Evolutionary conservation across 805 yeast species (phyloP).

Genomic region (Nakazawaea anatomiae): DNA sequence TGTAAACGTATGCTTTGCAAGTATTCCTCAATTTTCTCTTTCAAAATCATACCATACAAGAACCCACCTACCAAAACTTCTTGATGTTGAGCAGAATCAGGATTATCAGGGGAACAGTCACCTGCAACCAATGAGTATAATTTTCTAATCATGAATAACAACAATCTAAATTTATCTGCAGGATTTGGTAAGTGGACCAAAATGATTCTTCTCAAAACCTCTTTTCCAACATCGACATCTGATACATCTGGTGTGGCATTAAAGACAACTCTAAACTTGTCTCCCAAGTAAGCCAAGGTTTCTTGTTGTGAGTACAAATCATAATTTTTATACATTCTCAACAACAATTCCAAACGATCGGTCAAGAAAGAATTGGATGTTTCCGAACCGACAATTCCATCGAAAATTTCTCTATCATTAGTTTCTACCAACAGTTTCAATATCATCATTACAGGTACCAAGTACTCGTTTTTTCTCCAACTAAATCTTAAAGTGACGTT

Average conservation of each 20-base stretch:
- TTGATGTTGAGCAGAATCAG: slow-evolving; percentile 99
- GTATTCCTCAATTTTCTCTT: slow-evolving; percentile 95
- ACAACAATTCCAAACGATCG: slow-evolving; percentile 91
- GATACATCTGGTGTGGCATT: slow-evolving; percentile 83
- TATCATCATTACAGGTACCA: slow-evolving; percentile 90
- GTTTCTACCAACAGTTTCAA: slow-evolving; percentile 87
- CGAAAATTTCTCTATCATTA: slow-evolving; percentile 91
- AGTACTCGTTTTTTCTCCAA: slow-evolving; percentile 94
- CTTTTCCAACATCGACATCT: slow-evolving; percentile 87
- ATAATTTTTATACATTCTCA: slow-evolving; percentile 84
- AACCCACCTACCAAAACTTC: slow-evolving; percentile 94
- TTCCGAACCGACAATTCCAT: slow-evolving; percentile 92
- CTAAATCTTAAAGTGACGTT: slow-evolving; percentile 94
- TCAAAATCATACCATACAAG: slow-evolving; percentile 92
- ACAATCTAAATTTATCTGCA: slow-evolving; percentile 78
- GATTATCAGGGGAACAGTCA: slow-evolving; percentile 94
- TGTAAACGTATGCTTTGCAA: slow-evolving; percentile 67
- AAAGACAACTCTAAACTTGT: slow-evolving; percentile 90
- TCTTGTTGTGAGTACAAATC: slow-evolving; percentile 74
- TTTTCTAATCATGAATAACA: slow-evolving; percentile 92
- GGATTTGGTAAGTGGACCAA: slow-evolving; percentile 77
- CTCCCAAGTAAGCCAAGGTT: slow-evolving; percentile 92
- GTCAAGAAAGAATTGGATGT: slow-evolving; percentile 85
- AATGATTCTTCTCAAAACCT: slow-evolving; percentile 76
- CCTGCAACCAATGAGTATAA: slow-evolving; percentile 93